A percentile compares a stretch with the other conserved stretches of the same genome.
Conservation (phyloP, 306 rosid genomes). For the Bauhinia variegata region DNA sequence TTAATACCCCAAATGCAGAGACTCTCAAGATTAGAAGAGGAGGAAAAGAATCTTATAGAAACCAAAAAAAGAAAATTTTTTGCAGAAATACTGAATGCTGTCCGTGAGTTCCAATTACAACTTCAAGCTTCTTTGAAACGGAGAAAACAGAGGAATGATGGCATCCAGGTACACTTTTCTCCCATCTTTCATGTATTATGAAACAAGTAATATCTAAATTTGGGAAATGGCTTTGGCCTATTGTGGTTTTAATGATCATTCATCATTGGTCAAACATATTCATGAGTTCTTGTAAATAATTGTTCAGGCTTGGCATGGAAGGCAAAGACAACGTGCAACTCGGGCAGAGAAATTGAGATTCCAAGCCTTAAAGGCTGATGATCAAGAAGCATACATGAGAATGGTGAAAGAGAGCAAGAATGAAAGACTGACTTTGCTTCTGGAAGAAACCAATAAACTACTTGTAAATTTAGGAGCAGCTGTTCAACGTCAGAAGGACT, state of each 20-base stretch:
- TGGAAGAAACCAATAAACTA: slow-evolving; percentile 96
- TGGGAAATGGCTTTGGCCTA: too few species aligned
- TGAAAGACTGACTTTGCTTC: slow-evolving; percentile 87
- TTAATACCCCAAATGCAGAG: slow-evolving; percentile 68
- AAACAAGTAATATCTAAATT: not conserved
- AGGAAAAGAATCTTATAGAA: slow-evolving; percentile 80
- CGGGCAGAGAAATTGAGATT: slow-evolving; percentile 96
- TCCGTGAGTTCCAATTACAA: slow-evolving; percentile 96
- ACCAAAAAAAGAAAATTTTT: slow-evolving; percentile 90
- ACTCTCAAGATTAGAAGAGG: slow-evolving; percentile 85
- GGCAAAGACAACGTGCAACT: slow-evolving; percentile 96
- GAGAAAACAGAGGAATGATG: slow-evolving; percentile 92
- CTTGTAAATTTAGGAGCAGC: slow-evolving; percentile 99
- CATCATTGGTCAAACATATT: slow-evolving; percentile 26
- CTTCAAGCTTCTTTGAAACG: slow-evolving; percentile 90
- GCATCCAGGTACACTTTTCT: slow-evolving; percentile 64
- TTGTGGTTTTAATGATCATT: slow-evolving; percentile 22
- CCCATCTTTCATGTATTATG: slow-evolving; percentile 25
- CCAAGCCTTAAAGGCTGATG: slow-evolving; percentile 97
- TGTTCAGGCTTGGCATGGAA: slow-evolving; percentile 93
- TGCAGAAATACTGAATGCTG: slow-evolving; percentile 83
- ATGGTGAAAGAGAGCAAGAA: slow-evolving; percentile 99
- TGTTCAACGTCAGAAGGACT: slow-evolving; percentile 97
- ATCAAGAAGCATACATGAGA: slow-evolving; percentile 99
- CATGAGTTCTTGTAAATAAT: slow-evolving; percentile 29